These are phyloP conservation scores for Scheffersomyces illinoinensis DNA, from an alignment of 1,139 yeast genomes.

Conservation along the genomic window DNA sequence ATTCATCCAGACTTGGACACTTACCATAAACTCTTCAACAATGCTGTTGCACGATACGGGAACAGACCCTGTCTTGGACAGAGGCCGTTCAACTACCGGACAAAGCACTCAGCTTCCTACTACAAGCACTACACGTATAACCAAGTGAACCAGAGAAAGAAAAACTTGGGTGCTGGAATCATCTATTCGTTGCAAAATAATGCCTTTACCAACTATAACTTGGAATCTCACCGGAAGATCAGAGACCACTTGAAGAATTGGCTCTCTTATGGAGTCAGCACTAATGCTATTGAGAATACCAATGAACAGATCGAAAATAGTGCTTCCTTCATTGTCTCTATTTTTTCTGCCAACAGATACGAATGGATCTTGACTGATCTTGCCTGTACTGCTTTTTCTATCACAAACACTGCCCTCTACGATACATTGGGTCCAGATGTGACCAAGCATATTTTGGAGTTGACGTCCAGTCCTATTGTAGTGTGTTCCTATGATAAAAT, in stretches of 20 bases:
- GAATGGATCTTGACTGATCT: constrained; percentile 44
- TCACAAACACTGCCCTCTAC: constrained; percentile 41
- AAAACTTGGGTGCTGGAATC: constrained; percentile 34
- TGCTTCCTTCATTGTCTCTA: constrained; percentile 33
- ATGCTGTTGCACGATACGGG: constrained; percentile 18
- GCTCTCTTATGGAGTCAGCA: background rate
- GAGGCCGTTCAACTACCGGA: constrained; percentile 31
- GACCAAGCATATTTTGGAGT: constrained; percentile 33
- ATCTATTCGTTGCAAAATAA: constrained; percentile 28
- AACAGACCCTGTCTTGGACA: constrained; percentile 30
- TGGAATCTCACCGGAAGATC: constrained; percentile 18
- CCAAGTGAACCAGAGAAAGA: constrained; percentile 23
- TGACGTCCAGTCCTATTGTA: constrained; percentile 38
- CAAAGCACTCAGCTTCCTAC: constrained; percentile 17
- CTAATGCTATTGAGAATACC: constrained; percentile 6
- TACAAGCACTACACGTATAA: constrained; percentile 21
- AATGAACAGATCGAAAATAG: constrained; percentile 10
- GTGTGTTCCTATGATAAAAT: constrained; percentile 35
- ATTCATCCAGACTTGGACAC: constrained; percentile 28
- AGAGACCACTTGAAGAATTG: background rate
- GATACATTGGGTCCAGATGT: constrained; percentile 41
- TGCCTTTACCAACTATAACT: constrained; percentile 28
- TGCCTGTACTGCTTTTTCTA: constrained; percentile 35
- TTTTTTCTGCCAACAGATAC: constrained; percentile 35
- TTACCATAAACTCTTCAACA: constrained; percentile 24